phyloP scores from a whole-genome alignment of 2,329 filamentous ascomycete genomes.

The Cadophora luteo-olivacea region DNA sequence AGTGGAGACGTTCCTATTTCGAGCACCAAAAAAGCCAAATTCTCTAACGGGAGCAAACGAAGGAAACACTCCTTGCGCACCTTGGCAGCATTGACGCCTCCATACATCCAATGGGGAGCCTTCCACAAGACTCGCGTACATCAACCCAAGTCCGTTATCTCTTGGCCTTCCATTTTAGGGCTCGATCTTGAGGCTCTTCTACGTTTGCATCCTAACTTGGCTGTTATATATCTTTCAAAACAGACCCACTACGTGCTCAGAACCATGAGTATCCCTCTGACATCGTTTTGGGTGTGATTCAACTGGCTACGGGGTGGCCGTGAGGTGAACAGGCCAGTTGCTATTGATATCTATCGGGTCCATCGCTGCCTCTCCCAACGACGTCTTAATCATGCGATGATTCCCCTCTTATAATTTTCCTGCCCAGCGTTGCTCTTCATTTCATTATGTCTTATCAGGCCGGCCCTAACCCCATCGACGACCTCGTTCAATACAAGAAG shows the following conservation, averaged over 20 bases:
- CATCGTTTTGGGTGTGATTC: conserved; percentile 30
- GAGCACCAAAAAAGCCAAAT: conserved; percentile 8
- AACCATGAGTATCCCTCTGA: conserved; percentile 18
- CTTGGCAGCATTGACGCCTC: conserved; percentile 24
- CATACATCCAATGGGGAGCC: conserved; percentile 28
- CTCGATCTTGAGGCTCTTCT: conserved; percentile 26
- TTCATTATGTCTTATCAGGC: conserved; percentile 32
- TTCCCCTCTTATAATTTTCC: conserved; percentile 20
- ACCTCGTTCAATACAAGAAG: conserved; percentile 37
- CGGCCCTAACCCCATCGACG: conserved; percentile 32
- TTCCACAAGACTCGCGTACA: conserved; percentile 12
- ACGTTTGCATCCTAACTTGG: conserved; percentile 32
- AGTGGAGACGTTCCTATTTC: conserved; percentile 25
- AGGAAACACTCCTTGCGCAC: conserved; percentile 22
- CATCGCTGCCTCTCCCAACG: conserved; percentile 13
- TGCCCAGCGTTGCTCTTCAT: conserved; percentile 7
- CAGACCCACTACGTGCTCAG: conserved; percentile 26
- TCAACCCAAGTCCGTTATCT: conserved; percentile 28
- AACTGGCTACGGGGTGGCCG: conserved; percentile 24
- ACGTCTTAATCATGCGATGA: conserved; percentile 12
- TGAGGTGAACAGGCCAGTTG: conserved; percentile 20
- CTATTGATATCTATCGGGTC: conserved; percentile 19
- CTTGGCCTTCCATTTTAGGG: conserved; percentile 28
- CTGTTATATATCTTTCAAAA: conserved; percentile 26
- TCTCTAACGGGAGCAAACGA: conserved; percentile 22